Evolutionary conservation across 148 eudicot genomes (phyloP).

Genomic region (Selenicereus undatus): DNA sequence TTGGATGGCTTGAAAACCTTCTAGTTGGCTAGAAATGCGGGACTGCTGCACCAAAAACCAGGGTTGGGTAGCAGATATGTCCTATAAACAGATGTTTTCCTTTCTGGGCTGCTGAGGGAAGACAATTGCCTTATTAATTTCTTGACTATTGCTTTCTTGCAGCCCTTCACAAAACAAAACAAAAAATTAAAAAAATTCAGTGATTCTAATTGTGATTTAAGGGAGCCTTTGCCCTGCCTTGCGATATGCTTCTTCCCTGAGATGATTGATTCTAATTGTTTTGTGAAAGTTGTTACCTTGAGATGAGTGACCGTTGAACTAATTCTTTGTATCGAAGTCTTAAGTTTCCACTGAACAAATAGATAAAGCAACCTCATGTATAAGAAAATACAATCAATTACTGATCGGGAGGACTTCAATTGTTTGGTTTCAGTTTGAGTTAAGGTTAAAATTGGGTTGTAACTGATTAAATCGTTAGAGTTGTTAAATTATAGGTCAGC

Average conservation of each 20-base stretch:
- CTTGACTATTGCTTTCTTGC: no score
- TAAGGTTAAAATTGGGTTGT: not conserved
- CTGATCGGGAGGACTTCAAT: not conserved
- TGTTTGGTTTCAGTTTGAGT: not conserved
- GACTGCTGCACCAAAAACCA: not conserved
- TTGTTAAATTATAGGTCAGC: not conserved
- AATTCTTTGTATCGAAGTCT: not conserved
- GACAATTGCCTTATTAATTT: not conserved
- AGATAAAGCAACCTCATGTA: not conserved
- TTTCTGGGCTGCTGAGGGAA: not conserved
- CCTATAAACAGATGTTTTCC: not conserved
- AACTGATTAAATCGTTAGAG: not conserved
- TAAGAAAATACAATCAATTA: not conserved
- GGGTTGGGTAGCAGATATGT: not conserved
- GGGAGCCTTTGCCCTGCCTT: no score
- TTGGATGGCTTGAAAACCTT: not conserved
- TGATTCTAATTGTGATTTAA: no score
- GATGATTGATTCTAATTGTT: no score
- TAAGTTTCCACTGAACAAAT: not conserved
- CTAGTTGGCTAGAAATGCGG: no score
- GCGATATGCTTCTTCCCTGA: no score
- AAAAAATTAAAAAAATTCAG: no score
- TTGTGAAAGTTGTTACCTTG: not conserved
- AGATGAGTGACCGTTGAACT: not conserved
- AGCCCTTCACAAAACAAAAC: no score